Evolutionary conservation across 2,329 filamentous ascomycete species (phyloP).

Genomic region (Penicillium sp.): DNA sequence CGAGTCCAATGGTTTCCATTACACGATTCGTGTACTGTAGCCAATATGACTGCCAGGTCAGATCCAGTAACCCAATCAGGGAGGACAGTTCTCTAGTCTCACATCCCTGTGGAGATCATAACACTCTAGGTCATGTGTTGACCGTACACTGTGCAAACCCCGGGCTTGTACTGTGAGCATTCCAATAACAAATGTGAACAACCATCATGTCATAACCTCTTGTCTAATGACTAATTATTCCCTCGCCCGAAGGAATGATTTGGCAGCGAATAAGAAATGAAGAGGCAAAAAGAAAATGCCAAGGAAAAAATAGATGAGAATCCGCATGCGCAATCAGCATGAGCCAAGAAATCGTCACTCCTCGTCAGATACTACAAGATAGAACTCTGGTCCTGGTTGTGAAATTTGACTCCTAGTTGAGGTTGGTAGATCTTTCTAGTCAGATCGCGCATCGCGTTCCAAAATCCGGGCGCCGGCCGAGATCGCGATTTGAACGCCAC

Average conservation of each 20-base stretch:
- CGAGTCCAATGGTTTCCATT: not conserved
- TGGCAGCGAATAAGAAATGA: no score
- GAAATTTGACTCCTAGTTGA: not conserved
- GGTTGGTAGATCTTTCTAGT: not conserved
- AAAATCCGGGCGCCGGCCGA: not conserved
- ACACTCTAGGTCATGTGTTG: constrained; percentile 1
- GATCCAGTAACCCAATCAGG: not conserved
- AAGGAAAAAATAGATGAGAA: no score
- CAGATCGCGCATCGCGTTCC: not conserved
- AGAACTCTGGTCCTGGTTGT: no score
- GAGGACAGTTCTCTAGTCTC: not conserved
- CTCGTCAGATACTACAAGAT: no score
- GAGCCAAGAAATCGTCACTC: no score
- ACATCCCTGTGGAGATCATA: constrained; percentile 16
- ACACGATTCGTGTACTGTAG: not conserved
- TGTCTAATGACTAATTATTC: no score
- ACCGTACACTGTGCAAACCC: constrained; percentile 7
- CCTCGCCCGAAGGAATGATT: no score
- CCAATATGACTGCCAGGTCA: not conserved
- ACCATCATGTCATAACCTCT: not conserved
- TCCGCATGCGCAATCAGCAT: no score
- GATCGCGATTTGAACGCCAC: constrained; percentile 1
- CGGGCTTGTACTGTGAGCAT: not conserved
- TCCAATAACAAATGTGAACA: not conserved
- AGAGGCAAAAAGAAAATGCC: no score